These are phyloP conservation scores for Lycium ferocissimum DNA, from an alignment of 257 asterid species.

Conservation along the genomic window DNA sequence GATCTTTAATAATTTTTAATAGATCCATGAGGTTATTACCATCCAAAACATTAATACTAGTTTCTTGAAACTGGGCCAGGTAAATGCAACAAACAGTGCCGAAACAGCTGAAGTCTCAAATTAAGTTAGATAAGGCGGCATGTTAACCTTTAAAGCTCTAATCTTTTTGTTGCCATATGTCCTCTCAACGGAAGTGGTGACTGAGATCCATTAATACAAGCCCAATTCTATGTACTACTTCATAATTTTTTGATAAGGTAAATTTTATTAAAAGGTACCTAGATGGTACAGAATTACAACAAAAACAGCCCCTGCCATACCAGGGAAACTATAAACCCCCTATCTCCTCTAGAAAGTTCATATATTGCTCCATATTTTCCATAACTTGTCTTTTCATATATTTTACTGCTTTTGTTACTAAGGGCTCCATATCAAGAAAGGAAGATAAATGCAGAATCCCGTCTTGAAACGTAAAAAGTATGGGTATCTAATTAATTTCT, in stretches of 20 bases:
- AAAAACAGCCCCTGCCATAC: constrained; percentile 38
- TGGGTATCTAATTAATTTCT: background rate
- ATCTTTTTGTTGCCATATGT: too few relatives aligned
- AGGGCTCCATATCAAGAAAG: constrained; percentile 63
- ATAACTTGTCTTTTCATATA: constrained; percentile 41
- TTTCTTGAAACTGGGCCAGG: background rate
- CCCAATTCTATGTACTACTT: too few relatives aligned
- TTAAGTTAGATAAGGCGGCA: background rate
- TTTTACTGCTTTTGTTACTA: constrained; percentile 89
- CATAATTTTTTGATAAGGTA: constrained; percentile 32
- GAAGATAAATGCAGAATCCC: constrained; percentile 14
- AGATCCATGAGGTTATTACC: too few relatives aligned
- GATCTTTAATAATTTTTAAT: too few relatives aligned
- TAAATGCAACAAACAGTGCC: background rate
- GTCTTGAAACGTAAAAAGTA: background rate
- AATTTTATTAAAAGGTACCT: too few relatives aligned
- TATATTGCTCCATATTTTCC: constrained; percentile 36
- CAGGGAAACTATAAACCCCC: too few relatives aligned
- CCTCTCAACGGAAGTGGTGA: background rate
- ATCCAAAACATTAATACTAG: too few relatives aligned
- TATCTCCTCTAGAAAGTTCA: background rate
- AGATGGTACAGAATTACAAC: constrained; percentile 45
- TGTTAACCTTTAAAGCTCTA: constrained; percentile 14
- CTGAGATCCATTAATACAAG: constrained; percentile 54
- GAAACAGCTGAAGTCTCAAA: background rate